A percentile compares a stretch with the other conserved stretches of the same genome.
phyloP scores from a whole-genome alignment of 352 stramenopile species.

The Phytopythium mirpurense region DNA sequence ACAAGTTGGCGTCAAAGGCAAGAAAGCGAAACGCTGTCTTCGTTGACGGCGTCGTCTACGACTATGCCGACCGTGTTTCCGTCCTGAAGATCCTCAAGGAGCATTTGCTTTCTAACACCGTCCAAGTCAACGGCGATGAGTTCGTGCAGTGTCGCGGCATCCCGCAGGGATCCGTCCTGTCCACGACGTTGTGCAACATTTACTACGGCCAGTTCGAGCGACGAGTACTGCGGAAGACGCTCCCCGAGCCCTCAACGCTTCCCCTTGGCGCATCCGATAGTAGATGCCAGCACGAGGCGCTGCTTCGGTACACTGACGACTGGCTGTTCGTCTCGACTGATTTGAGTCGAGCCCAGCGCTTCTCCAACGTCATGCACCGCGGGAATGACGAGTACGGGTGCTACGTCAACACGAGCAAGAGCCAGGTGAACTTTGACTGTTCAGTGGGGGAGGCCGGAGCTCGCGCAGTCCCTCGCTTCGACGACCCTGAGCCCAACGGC shows the following conservation, averaged over 20 bases:
- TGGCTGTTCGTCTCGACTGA: conserved; percentile 69
- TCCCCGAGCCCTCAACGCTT: conserved; percentile 15
- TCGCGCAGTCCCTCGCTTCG: conserved; percentile 15
- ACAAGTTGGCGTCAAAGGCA: conserved; percentile 33
- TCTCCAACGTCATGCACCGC: conserved; percentile 55
- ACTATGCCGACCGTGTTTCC: conserved; percentile 50
- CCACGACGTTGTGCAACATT: conserved; percentile 74
- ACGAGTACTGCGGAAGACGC: conserved; percentile 37
- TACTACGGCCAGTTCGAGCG: conserved; percentile 80
- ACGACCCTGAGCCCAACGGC: conserved; percentile 8
- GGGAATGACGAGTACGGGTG: conserved; percentile 62
- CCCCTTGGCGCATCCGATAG: not conserved
- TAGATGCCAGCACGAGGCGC: conserved; percentile 44
- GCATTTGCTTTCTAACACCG: conserved; percentile 52
- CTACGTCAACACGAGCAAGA: conserved; percentile 59
- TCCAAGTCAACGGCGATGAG: conserved; percentile 41
- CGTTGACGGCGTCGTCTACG: conserved; percentile 74
- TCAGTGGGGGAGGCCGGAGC: not conserved
- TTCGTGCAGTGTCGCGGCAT: conserved; percentile 67
- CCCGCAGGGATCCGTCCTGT: conserved; percentile 78
- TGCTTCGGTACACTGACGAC: conserved; percentile 78
- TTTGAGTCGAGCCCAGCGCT: conserved; percentile 35
- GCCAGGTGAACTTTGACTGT: conserved; percentile 54
- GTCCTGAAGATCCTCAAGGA: conserved; percentile 54
- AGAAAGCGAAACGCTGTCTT: conserved; percentile 47